Evolutionary conservation across 345 rosid genomes (phyloP).

Genomic region (Rubroshorea leprosula): DNA sequence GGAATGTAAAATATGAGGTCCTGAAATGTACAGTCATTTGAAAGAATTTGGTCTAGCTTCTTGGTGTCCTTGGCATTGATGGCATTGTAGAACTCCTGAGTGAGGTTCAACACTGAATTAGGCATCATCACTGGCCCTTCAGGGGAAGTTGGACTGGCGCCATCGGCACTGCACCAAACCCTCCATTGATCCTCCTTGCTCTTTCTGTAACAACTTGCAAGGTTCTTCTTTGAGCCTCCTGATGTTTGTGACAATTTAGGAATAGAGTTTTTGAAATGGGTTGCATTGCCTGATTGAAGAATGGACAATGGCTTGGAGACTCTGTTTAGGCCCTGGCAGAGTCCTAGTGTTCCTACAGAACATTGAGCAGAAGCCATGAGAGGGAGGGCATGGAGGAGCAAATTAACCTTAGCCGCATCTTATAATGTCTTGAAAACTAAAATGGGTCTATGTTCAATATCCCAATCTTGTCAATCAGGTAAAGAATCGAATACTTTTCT

Average conservation of each 20-base stretch:
- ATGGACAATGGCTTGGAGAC: background rate
- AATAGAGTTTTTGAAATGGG: constrained; percentile 2
- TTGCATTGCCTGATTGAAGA: background rate
- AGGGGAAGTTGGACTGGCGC: background rate
- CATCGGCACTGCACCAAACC: constrained; percentile 6
- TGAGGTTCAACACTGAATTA: constrained; percentile 7
- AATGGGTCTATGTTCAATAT: background rate
- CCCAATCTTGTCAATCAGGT: constrained; percentile 1
- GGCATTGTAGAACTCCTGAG: constrained; percentile 10
- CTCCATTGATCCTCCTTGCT: constrained; percentile 5
- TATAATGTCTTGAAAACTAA: background rate
- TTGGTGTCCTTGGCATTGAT: constrained; percentile 11
- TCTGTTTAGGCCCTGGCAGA: background rate
- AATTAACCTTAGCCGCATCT: background rate
- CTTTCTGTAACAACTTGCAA: background rate
- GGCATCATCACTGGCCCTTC: background rate
- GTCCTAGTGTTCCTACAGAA: background rate
- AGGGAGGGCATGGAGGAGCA: background rate
- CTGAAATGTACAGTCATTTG: constrained; percentile 11
- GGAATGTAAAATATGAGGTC: constrained; percentile 22
- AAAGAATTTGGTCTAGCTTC: constrained; percentile 10
- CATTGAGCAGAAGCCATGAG: constrained; percentile 11
- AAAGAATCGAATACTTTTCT: constrained; percentile 6
- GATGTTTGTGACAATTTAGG: background rate
- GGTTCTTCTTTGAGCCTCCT: background rate